These are phyloP conservation scores for Plasmopara muralis DNA, from an alignment of 352 stramenopile species.

Conservation along the genomic window DNA sequence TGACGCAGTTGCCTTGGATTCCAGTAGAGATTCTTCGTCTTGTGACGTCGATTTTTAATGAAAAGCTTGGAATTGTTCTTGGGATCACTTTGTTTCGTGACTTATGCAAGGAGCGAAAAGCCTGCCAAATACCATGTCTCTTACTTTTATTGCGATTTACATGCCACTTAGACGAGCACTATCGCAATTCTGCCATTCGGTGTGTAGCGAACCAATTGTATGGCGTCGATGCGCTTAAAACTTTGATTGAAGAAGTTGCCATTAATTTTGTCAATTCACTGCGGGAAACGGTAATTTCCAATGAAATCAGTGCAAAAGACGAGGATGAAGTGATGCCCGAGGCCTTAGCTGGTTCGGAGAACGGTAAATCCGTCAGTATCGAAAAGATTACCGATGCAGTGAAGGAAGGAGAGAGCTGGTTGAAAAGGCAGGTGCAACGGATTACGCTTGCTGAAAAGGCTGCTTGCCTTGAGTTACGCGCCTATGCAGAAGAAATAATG, in stretches of 20 bases:
- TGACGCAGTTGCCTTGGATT: conserved; percentile 51
- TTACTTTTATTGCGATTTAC: conserved; percentile 64
- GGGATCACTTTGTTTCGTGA: conserved; percentile 69
- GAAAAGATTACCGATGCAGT: conserved; percentile 7
- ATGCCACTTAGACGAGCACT: conserved; percentile 58
- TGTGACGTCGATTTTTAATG: conserved; percentile 38
- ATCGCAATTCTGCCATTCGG: conserved; percentile 59
- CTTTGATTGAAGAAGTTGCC: conserved; percentile 55
- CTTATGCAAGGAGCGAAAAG: conserved; percentile 55
- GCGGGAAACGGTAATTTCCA: conserved; percentile 13
- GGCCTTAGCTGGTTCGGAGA: conserved; percentile 6
- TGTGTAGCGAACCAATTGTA: conserved; percentile 81
- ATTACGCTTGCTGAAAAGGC: conserved; percentile 22
- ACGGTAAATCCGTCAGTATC: background rate
- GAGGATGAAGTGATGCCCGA: conserved; percentile 27
- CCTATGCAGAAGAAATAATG: conserved; percentile 39
- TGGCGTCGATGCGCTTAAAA: conserved; percentile 40
- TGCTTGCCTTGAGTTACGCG: conserved; percentile 26
- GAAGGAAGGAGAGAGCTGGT: conserved; percentile 11
- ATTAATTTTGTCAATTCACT: conserved; percentile 54
- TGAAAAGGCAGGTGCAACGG: conserved; percentile 25
- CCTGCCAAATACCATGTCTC: conserved; percentile 43
- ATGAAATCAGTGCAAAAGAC: conserved; percentile 8
- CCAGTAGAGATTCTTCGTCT: conserved; percentile 53
- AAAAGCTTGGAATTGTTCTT: conserved; percentile 58